A percentile compares a stretch with the other conserved stretches of the same genome.
These are phyloP conservation scores for Fusarium avenaceum DNA, from an alignment of 2,329 filamentous ascomycete species.

Conservation along the genomic window DNA sequence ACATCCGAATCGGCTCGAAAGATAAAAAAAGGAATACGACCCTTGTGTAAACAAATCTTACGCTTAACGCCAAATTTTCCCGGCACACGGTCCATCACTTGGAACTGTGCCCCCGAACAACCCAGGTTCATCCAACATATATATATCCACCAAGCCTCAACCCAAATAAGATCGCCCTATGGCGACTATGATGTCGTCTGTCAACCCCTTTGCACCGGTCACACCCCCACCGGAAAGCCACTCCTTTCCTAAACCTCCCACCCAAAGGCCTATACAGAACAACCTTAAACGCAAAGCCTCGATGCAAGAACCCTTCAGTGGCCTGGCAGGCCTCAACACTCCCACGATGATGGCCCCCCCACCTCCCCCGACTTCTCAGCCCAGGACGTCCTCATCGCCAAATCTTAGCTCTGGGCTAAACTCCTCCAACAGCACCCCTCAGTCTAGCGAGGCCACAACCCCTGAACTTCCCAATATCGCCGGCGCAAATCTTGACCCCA, in stretches of 20 bases:
- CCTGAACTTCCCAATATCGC: slow-evolving; percentile 41
- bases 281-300: slow-evolving; percentile 48
- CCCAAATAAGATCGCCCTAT: slow-evolving; percentile 41
- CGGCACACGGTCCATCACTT: slow-evolving; percentile 27
- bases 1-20: slow-evolving; percentile 22
- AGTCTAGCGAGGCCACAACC: slow-evolving; percentile 41
- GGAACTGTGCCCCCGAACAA: slow-evolving; percentile 32
- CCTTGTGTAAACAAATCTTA: slow-evolving; percentile 30
- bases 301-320: slow-evolving; percentile 44
- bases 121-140: slow-evolving; percentile 15
- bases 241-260: slow-evolving; percentile 51
- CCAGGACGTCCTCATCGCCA: slow-evolving; percentile 42
- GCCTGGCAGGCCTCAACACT: slow-evolving; percentile 35
- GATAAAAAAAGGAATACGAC: slow-evolving; percentile 33
- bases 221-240: slow-evolving; percentile 50
- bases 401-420: slow-evolving; percentile 36
- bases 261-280: slow-evolving; percentile 48
- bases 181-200: slow-evolving; percentile 52
- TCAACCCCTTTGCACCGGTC: slow-evolving; percentile 50
- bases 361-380: slow-evolving; percentile 45
- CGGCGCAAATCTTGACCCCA: slow-evolving; percentile 55
- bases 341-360: slow-evolving; percentile 45
- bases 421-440: slow-evolving; percentile 35
- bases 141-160: slow-evolving; percentile 39
- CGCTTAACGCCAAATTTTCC: slow-evolving; percentile 23